Evolutionary conservation across 495 filamentous ascomycete species (phyloP).

Genomic region (Penicillium odoratum): DNA sequence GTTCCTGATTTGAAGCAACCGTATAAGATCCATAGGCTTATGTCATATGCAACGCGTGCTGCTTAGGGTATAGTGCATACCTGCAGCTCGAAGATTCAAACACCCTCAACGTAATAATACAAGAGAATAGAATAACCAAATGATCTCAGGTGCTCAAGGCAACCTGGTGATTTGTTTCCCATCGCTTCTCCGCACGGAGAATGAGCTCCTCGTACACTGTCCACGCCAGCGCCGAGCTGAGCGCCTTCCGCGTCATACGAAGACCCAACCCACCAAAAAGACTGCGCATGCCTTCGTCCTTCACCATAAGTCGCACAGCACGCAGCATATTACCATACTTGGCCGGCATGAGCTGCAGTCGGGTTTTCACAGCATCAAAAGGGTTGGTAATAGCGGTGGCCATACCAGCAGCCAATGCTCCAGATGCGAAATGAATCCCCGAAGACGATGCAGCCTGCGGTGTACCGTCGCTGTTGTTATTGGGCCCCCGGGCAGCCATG

Average conservation of each 20-base stretch:
- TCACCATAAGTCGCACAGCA: conserved; percentile 71
- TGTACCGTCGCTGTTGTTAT: conserved; percentile 14
- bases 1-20: conserved; percentile 3
- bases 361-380: conserved; percentile 94
- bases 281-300: conserved; percentile 75
- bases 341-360: conserved; percentile 84
- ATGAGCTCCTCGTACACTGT: conserved; percentile 95
- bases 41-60: conserved; percentile 14
- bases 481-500: conserved; percentile 16
- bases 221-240: conserved; percentile 92
- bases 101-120: conserved; percentile 21
- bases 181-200: conserved; percentile 66
- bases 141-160: conserved; percentile 14
- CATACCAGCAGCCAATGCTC: conserved; percentile 72
- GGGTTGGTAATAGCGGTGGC: conserved; percentile 91
- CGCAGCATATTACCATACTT: conserved; percentile 84
- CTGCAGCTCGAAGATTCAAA: neutral
- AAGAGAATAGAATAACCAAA: conserved; percentile 9
- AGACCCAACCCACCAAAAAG: conserved; percentile 86
- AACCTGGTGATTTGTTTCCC: conserved; percentile 40
- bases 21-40: neutral
- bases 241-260: conserved; percentile 85
- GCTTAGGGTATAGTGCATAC: conserved; percentile 9
- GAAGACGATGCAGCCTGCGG: conserved; percentile 50
- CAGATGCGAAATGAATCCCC: conserved; percentile 81